A percentile compares a stretch with the other conserved stretches of the same genome.
Evolutionary conservation across 1,284 basidiomycete genomes (phyloP).

Genomic region (Ceratobasidium sp.): DNA sequence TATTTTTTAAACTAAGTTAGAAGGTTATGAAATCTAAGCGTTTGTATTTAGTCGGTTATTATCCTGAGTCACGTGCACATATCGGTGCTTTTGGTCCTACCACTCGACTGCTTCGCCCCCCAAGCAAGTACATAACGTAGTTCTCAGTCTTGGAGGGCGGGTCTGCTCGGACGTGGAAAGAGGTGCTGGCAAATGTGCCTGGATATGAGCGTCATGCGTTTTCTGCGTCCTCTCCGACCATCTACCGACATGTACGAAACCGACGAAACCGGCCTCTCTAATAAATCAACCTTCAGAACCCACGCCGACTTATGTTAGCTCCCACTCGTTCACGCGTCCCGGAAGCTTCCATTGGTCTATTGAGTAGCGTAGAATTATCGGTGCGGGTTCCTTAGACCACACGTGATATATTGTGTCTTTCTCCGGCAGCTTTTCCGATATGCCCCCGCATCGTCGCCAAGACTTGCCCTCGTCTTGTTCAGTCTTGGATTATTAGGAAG

Average conservation of each 20-base stretch:
- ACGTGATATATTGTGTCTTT: slow-evolving; percentile 21
- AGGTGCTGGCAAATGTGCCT: neutral
- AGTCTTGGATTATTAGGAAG: neutral
- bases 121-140: too few relatives aligned
- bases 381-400: slow-evolving; percentile 13
- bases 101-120: too few relatives aligned
- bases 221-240: slow-evolving; percentile 6
- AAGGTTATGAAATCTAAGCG: too few relatives aligned
- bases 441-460: slow-evolving; percentile 11
- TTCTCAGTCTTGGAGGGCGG: too few relatives aligned
- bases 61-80: too few relatives aligned
- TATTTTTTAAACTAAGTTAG: too few relatives aligned
- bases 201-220: neutral
- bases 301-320: neutral
- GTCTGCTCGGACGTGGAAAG: too few relatives aligned
- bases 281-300: too few relatives aligned
- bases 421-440: slow-evolving; percentile 12
- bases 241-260: neutral
- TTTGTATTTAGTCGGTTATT: too few relatives aligned
- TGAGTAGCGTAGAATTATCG: slow-evolving; percentile 14
- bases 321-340: slow-evolving; percentile 6
- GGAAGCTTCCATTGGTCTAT: slow-evolving; percentile 14
- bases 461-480: neutral
- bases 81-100: too few relatives aligned
- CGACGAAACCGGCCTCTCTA: too few relatives aligned